Base-by-base conservation (phyloP, 495 filamentous ascomycete species). In the Trichoderma erinaceum region DNA sequence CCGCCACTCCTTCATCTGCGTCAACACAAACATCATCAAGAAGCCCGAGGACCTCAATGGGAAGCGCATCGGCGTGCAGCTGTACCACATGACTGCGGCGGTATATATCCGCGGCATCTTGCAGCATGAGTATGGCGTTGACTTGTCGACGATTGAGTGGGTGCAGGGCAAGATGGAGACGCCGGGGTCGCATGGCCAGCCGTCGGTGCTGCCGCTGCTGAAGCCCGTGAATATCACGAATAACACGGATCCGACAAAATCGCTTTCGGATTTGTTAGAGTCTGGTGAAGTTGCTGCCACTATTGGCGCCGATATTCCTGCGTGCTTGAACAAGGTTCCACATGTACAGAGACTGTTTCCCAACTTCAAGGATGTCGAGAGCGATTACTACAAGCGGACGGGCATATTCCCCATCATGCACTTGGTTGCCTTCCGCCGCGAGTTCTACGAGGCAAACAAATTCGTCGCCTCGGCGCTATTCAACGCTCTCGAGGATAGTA, bases 341-440 rank as follows among this genome's bases (percentile, higher is more conserved):
- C 72, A 81, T 69, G 67, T 81, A 27, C 64, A 66, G 29, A 72
- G 73, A 4, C 68, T 81, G 46, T 80, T 80, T 64, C 77, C 78
- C 1, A 70, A 81, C 68, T 75, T 79, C 69, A 76, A 75, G 65
- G 73, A 75, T 35, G 75, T 72, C 6, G 78, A 80, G 69, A 75
- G 71, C 65, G 68, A 70, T 18, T 81, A 80, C 67, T 81, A 71
- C 70, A 70, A 72, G 63, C 25, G 70, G 35, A 77, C 71, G 13
- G 76, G 77, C 18, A 77, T 80, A 18, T 81, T 80, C 68, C 79
- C 78, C 13, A 80, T 80, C 67, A 80, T 81, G 79, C 79, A 80
- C 69, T 27, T 75, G 3, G 73, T 80, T 18, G 78, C 70, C 21
- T 68, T 81, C 12, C 67, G 71, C 38, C 44, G 75, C 8, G 72